Conservation (phyloP, 2,329 filamentous ascomycete genomes). For the Colletotrichum graminicola region DNA sequence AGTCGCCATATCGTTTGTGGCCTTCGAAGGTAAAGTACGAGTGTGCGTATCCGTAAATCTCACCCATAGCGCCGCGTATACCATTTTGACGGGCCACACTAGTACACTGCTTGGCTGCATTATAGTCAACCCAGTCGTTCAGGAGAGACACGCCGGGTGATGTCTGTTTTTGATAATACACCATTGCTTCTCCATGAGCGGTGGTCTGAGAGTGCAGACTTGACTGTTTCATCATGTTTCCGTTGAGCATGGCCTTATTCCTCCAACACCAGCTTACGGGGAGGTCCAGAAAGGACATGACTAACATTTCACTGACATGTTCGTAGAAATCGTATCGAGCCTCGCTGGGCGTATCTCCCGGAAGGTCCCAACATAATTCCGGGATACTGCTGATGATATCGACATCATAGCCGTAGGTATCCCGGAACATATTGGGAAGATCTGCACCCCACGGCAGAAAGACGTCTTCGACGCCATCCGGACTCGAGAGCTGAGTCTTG, state of each 20-base stretch:
- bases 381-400: constrained; percentile 47
- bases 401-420: constrained; percentile 41
- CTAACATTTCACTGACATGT: constrained; percentile 50
- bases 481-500: constrained; percentile 47
- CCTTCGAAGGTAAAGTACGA: constrained; percentile 51
- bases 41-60: constrained; percentile 50
- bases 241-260: constrained; percentile 47
- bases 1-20: constrained; percentile 51
- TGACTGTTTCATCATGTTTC: constrained; percentile 52
- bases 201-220: constrained; percentile 49
- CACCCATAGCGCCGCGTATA: constrained; percentile 46
- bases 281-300: constrained; percentile 49
- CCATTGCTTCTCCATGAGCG: constrained; percentile 51
- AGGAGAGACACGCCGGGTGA: constrained; percentile 50
- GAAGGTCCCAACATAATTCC: constrained; percentile 49
- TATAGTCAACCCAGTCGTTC: constrained; percentile 49
- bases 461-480: constrained; percentile 45
- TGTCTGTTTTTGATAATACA: constrained; percentile 49
- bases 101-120: constrained; percentile 50
- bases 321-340: constrained; percentile 49
- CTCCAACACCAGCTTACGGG: constrained; percentile 47
- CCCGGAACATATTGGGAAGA: constrained; percentile 46
- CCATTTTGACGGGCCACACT: constrained; percentile 50
- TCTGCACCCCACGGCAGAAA: constrained; percentile 50
- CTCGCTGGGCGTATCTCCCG: constrained; percentile 45